These are phyloP conservation scores for Cytauxzoon felis DNA, from an alignment of 169 alveolate species.

Conservation along the genomic window DNA sequence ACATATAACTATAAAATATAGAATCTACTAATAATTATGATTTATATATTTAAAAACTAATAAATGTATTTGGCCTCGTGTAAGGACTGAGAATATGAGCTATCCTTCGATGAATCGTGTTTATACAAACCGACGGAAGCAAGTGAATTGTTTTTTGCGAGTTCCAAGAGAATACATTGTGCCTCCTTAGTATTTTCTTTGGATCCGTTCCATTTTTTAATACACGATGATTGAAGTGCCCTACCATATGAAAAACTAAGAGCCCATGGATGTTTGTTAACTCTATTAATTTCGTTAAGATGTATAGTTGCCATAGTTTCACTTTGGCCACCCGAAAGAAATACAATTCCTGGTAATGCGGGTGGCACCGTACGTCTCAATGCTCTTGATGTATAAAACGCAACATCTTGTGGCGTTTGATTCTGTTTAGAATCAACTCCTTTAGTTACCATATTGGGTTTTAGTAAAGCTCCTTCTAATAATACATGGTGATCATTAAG, in stretches of 20 bases:
- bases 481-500: conserved; percentile 90
- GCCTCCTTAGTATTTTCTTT: conserved; percentile 92
- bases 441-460: conserved; percentile 98
- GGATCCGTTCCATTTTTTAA: conserved; percentile 96
- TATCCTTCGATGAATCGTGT: conserved; percentile 69
- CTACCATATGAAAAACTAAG: conserved; percentile 98
- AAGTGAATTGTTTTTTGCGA: conserved; percentile 95
- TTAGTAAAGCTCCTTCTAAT: conserved; percentile 95
- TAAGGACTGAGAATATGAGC: conserved; percentile 22
- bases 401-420: conserved; percentile 85
- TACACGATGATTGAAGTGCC: conserved; percentile 94
- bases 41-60: too few relatives aligned
- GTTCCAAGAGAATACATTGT: conserved; percentile 86
- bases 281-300: conserved; percentile 92
- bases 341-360: conserved; percentile 94
- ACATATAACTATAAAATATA: too few relatives aligned
- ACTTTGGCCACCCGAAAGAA: conserved; percentile 98
- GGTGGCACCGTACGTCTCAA: conserved; percentile 94
- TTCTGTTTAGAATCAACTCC: conserved; percentile 90
- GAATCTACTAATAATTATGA: too few relatives aligned
- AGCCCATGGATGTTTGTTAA: conserved; percentile 89
- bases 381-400: conserved; percentile 90
- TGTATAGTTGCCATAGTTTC: conserved; percentile 96
- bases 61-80: conserved; percentile 49
- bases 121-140: conserved; percentile 91